Conservation (phyloP, 371 early-diverging fungal species). For the Rhizopus arrhizus region DNA sequence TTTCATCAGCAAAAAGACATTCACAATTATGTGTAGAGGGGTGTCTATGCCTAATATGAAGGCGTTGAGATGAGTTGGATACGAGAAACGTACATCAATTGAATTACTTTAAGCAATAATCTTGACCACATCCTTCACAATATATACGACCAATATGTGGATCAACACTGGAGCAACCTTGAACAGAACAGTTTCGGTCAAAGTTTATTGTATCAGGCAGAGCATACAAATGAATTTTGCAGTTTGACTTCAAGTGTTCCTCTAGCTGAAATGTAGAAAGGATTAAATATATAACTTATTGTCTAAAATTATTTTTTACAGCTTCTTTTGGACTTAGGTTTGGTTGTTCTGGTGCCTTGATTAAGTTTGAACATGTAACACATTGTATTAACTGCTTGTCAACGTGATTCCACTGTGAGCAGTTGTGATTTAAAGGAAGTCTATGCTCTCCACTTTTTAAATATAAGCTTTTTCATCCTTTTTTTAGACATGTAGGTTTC, state of each 20-base stretch:
- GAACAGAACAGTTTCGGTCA: constrained; percentile 18
- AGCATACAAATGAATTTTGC: constrained; percentile 9
- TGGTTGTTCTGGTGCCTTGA: constrained; percentile 11
- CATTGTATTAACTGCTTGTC: constrained; percentile 27
- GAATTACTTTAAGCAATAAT: constrained; percentile 33
- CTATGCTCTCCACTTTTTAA: constrained; percentile 36
- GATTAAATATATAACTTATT: not conserved
- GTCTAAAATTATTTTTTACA: constrained; percentile 12
- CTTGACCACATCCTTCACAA: constrained; percentile 32
- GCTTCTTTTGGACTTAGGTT: constrained; percentile 6
- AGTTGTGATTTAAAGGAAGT: constrained; percentile 31
- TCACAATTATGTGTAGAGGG: constrained; percentile 31
- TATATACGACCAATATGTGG: constrained; percentile 30
- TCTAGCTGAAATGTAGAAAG: constrained; percentile 20
- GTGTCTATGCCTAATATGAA: constrained; percentile 30
- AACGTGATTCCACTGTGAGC: constrained; percentile 14
- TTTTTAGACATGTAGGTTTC: not conserved
- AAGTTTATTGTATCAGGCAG: constrained; percentile 6
- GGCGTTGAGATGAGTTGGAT: too few relatives aligned
- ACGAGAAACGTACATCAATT: not conserved
- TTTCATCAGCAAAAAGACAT: constrained; percentile 22
- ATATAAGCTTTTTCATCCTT: not conserved
- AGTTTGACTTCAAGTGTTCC: constrained; percentile 22
- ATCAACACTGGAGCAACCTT: constrained; percentile 34
- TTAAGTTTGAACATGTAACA: constrained; percentile 20